A percentile compares a stretch with the other conserved stretches of the same genome.
These are phyloP conservation scores for Plasmodium sp. DNA, from an alignment of 169 alveolate genomes.

Conservation along the genomic window DNA sequence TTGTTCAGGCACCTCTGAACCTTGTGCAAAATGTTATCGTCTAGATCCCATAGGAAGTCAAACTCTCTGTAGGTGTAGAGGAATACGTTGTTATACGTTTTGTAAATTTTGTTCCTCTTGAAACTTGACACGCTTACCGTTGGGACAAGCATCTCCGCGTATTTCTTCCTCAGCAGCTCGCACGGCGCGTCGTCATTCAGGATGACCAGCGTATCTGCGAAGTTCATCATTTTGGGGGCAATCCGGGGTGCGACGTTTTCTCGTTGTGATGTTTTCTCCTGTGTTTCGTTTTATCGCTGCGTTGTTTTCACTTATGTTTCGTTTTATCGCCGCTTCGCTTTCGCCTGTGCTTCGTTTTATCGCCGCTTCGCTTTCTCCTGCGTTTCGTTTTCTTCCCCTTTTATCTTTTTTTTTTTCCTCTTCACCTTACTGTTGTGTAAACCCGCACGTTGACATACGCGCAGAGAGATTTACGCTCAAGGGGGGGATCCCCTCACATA, in stretches of 20 bases:
- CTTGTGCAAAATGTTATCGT: conserved; percentile 37
- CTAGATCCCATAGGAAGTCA: conserved; percentile 50
- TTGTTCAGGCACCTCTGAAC: conserved; percentile 49
- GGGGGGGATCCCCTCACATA: neutral
- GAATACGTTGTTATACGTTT: conserved; percentile 43
- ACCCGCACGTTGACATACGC: neutral
- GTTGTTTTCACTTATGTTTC: neutral
- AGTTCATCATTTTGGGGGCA: conserved; percentile 32
- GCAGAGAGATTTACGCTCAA: neutral
- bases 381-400: neutral
- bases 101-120: conserved; percentile 26
- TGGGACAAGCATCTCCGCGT: conserved; percentile 38
- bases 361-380: neutral
- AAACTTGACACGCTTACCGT: conserved; percentile 51
- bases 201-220: conserved; percentile 42
- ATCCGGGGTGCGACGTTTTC: neutral
- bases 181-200: conserved; percentile 68
- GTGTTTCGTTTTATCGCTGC: neutral
- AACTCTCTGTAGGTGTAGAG: conserved; percentile 36
- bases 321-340: neutral
- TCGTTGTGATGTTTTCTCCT: neutral
- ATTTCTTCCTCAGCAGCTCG: conserved; percentile 43
- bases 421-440: neutral
- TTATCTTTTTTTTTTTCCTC: neutral
- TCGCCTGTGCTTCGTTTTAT: neutral